phyloP scores from a whole-genome alignment of 2,329 filamentous ascomycete species.

The Aciculosporium take region DNA sequence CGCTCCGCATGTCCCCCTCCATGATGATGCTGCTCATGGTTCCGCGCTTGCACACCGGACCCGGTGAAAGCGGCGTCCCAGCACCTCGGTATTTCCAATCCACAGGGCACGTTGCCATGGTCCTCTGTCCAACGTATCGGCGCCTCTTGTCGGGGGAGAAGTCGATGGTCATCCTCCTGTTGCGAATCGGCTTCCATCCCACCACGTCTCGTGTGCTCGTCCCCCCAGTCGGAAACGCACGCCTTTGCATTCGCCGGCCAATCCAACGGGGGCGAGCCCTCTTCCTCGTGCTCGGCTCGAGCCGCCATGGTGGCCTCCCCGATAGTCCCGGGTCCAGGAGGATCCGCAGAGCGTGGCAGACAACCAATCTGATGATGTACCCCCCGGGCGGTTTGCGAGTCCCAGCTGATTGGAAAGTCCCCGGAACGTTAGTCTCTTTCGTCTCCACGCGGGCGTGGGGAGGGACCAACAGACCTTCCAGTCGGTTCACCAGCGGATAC shows the following conservation, averaged over 20 bases:
- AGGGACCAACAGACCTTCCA: conserved; percentile 5
- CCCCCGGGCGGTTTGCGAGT: not conserved
- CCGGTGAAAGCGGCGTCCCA: not conserved
- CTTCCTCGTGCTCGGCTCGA: not conserved
- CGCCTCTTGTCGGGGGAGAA: not conserved
- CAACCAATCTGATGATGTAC: not conserved
- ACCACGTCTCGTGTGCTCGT: not conserved
- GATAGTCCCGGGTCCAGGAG: not conserved
- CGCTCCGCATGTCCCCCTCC: not conserved
- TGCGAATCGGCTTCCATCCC: not conserved
- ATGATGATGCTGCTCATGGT: not conserved
- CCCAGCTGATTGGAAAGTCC: not conserved
- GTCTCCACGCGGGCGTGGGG: conserved; percentile 3
- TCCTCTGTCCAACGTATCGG: not conserved
- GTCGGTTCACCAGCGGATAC: conserved; percentile 1
- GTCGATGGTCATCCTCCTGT: not conserved
- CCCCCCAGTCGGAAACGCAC: not conserved
- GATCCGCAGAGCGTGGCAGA: not conserved
- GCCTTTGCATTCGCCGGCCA: not conserved
- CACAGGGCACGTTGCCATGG: not conserved
- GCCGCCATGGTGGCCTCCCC: not conserved
- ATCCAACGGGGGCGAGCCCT: not conserved
- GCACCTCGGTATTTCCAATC: not conserved
- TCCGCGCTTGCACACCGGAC: not conserved
- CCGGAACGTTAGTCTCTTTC: conserved; percentile 1